Base-by-base conservation (phyloP, 768 basidiomycete species). In the Psilocybe subaeruginosa region DNA sequence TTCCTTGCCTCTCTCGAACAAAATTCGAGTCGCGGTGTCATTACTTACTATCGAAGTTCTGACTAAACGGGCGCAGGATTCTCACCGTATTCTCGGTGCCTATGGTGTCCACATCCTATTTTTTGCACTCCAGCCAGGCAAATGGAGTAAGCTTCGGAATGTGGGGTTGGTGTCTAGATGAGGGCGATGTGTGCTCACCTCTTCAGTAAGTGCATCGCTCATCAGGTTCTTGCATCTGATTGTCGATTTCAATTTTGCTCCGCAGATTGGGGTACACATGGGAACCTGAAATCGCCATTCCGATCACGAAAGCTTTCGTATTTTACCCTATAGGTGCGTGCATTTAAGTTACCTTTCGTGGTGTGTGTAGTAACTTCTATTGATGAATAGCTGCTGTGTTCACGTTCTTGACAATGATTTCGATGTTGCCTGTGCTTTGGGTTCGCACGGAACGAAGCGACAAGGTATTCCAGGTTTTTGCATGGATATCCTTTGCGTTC, bases 101-200 rank as follows among this genome's bases (percentile, higher is more conserved):
- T 11, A 61, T 76, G 35, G 55, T 70, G 8, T 66, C 64, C 2
- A 68, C 68, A 16, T 67, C 79, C 17, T 77, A 77, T 56, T 79
- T 79, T 64, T 61, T 80, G 31, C 72, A 72, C 43, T 67, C 75
- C 41, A 74, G 74, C 8, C 72, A 79, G 61, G 77, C 74, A 2
- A 71, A 71, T 46, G 79, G 79, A 8, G 76, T 79, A n/a, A 65
- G 70, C 30, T 79, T 79, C 61, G 79, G 79, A 1, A 66, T 75
- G 54, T 80, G 78, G 77, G 79, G 77, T 39, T 79, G 78, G 78
- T 80, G 78, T 68, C 64, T 77, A 17, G 74, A 76, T 46, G 64
- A 68, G 46, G 73, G 74, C 39, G 62, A 59, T 23, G 59, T 69
- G 8, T 78, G 76, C 64, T 70, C 58, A 29, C 69, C 73, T 47